phyloP scores from a whole-genome alignment of 2,329 filamentous ascomycete genomes.

The Sarocladium oryzae region DNA sequence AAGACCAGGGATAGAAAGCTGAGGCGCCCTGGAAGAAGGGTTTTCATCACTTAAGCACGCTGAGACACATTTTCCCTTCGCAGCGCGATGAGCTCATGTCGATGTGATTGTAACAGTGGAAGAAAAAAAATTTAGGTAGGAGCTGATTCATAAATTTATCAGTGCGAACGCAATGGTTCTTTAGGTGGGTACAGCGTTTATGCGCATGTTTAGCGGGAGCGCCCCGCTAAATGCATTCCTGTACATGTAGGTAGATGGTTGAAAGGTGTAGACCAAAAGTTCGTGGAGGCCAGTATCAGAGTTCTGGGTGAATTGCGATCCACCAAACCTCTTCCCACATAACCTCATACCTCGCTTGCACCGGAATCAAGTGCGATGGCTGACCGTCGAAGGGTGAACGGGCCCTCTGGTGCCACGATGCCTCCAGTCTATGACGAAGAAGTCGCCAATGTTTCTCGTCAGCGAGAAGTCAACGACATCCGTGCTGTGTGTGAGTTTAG shows the following conservation, averaged over 20 bases:
- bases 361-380: slow-evolving; percentile 45
- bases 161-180: not conserved
- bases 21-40: not conserved
- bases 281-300: not conserved
- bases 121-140: not conserved
- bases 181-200: not conserved
- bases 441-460: slow-evolving; percentile 38
- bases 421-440: slow-evolving; percentile 63
- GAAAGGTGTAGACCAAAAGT: slow-evolving; percentile 1
- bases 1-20: not conserved
- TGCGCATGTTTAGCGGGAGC: not conserved
- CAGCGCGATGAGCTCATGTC: not conserved
- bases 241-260: not conserved
- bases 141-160: slow-evolving; percentile 4
- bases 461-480: slow-evolving; percentile 57
- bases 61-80: not conserved
- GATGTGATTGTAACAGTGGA: not conserved
- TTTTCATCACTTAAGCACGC: slow-evolving; percentile 5
- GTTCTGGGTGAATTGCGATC: not conserved
- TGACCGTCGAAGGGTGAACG: slow-evolving; percentile 86
- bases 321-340: not conserved
- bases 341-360: not conserved
- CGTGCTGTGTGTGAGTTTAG: slow-evolving; percentile 46
- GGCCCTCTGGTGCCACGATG: slow-evolving; percentile 69
- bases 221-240: not conserved